phyloP scores from a whole-genome alignment of 2,329 filamentous ascomycete species.

The Ophiostoma fasciatum region DNA sequence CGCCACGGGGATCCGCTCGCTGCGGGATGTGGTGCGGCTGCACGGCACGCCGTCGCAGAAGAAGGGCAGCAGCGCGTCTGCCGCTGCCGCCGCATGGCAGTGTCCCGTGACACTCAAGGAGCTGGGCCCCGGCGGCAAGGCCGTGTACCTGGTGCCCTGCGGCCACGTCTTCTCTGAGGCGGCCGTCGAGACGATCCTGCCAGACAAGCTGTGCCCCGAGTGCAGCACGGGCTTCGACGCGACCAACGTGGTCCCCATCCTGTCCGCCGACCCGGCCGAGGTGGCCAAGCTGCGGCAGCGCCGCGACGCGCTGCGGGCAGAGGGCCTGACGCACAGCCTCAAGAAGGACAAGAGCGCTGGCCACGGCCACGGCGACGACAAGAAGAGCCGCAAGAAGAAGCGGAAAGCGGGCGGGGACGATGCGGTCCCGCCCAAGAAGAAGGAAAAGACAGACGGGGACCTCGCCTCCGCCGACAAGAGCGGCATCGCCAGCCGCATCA shows the following conservation, averaged over 20 bases:
- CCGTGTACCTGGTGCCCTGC: constrained; percentile 85
- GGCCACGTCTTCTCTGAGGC: constrained; percentile 87
- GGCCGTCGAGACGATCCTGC: constrained; percentile 62
- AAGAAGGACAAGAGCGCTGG: constrained; percentile 55
- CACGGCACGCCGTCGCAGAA: constrained; percentile 50
- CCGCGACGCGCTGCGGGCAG: constrained; percentile 50
- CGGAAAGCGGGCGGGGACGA: constrained; percentile 17
- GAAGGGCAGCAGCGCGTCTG: too few species aligned
- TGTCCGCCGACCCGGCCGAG: constrained; percentile 58
- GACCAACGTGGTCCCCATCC: constrained; percentile 69
- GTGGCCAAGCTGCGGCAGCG: constrained; percentile 51
- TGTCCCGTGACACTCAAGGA: constrained; percentile 83
- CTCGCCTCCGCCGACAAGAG: constrained; percentile 10
- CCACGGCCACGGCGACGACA: constrained; percentile 47
- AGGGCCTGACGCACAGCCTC: constrained; percentile 68
- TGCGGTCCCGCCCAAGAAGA: not conserved
- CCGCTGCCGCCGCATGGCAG: too few species aligned
- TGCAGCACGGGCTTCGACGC: constrained; percentile 61
- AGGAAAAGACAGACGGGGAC: not conserved
- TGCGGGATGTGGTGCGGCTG: constrained; percentile 79
- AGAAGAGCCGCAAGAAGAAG: constrained; percentile 50
- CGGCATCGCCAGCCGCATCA: constrained; percentile 43
- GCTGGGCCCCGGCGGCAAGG: constrained; percentile 61
- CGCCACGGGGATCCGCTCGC: constrained; percentile 51
- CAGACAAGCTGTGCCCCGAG: constrained; percentile 47